Percentiles rank a stretch among this genome's conserved stretches.
Evolutionary conservation across 108 stramenopile genomes (phyloP).

Genomic region (Nitzschia sp.): DNA sequence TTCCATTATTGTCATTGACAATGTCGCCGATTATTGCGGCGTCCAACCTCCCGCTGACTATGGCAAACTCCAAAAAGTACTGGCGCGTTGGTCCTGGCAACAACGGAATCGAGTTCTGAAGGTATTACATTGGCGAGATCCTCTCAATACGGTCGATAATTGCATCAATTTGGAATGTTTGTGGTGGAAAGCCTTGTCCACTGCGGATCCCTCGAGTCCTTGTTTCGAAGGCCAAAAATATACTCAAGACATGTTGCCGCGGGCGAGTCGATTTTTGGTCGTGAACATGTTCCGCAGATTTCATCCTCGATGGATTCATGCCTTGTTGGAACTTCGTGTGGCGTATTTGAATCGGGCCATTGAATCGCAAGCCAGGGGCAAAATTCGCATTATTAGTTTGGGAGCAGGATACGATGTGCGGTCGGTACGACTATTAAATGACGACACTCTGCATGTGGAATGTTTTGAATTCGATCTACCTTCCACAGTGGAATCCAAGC

Average conservation of each 20-base stretch:
- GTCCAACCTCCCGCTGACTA: neutral
- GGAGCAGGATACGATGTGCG: slow-evolving; percentile 18
- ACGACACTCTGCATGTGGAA: neutral
- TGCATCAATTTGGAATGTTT: slow-evolving; percentile 6
- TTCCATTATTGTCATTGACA: neutral
- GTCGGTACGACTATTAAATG: neutral
- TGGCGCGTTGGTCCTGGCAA: slow-evolving; percentile 3
- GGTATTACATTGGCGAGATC: neutral
- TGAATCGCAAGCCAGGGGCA: neutral
- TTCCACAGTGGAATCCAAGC: neutral
- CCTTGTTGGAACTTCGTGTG: neutral
- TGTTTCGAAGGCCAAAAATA: neutral
- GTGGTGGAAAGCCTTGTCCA: slow-evolving; percentile 8
- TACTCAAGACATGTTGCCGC: slow-evolving; percentile 8
- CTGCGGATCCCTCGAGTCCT: neutral
- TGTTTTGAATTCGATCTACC: slow-evolving; percentile 9
- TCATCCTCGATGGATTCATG: slow-evolving; percentile 6
- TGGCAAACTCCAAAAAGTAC: neutral
- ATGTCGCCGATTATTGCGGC: neutral
- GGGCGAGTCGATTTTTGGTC: neutral
- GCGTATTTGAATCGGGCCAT: slow-evolving; percentile 10
- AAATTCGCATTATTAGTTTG: neutral
- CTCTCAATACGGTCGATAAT: neutral
- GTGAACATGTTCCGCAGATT: neutral
- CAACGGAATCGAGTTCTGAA: neutral